Percentiles rank a stretch among this genome's conserved stretches.
Conservation (phyloP, 176 grass and related monocot species). For the Raddia distichophylla region DNA sequence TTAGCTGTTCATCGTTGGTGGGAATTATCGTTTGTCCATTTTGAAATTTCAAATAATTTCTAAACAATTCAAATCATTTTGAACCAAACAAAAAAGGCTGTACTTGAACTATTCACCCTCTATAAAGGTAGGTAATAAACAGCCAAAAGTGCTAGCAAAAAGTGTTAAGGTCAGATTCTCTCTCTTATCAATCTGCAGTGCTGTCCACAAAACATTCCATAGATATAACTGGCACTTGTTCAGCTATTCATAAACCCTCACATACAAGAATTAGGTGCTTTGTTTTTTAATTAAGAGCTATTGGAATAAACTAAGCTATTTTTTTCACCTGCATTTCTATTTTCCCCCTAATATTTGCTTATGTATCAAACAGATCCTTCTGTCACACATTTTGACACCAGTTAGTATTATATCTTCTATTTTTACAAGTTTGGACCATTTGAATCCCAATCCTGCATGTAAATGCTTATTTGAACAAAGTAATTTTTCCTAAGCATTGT, state of each 20-base stretch:
- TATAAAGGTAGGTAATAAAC: not conserved
- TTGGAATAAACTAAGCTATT: not conserved
- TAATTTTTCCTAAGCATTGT: not conserved
- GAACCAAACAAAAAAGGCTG: not conserved
- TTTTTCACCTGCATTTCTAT: not conserved
- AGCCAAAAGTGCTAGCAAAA: not conserved
- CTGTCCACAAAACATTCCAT: not conserved
- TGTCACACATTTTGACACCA: not conserved
- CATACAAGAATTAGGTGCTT: not conserved
- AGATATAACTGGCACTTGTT: not conserved
- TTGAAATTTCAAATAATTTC: constrained; percentile 1
- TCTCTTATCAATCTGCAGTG: not conserved
- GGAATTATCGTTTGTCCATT: not conserved
- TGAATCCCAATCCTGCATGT: not conserved
- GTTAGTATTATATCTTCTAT: not conserved
- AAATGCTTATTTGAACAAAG: not conserved
- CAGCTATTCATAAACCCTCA: not conserved
- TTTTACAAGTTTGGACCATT: not conserved
- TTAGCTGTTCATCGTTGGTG: too few species aligned
- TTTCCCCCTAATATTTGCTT: not conserved
- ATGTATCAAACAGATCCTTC: not conserved
- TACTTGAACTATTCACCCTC: not conserved
- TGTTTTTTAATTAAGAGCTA: not conserved
- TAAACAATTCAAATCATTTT: not conserved
- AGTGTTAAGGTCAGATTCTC: not conserved